Percentiles rank a stretch among this genome's conserved stretches.
Evolutionary conservation across 441 rosid genomes (phyloP).

Genomic region (Pelargonium citronellum): DNA sequence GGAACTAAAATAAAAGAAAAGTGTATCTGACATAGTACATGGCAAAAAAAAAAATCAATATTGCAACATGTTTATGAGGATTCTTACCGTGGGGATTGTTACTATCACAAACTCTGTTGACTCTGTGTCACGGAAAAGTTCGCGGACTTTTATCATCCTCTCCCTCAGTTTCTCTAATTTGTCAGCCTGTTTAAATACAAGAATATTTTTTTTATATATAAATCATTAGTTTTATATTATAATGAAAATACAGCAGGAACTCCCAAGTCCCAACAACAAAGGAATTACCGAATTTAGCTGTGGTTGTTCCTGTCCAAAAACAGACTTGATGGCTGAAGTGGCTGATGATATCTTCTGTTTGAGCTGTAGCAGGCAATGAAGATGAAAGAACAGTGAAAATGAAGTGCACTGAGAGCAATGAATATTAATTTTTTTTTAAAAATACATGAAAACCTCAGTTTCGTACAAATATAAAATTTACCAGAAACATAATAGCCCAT

Average conservation of each 20-base stretch:
- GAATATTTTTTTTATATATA: constrained; percentile 10
- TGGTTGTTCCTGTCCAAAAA: constrained; percentile 52
- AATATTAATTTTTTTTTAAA: neutral
- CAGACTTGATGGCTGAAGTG: constrained; percentile 60
- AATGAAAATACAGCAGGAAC: constrained; percentile 6
- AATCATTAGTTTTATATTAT: neutral
- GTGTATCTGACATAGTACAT: too few species aligned
- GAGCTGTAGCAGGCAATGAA: constrained; percentile 44
- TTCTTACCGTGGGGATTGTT: constrained; percentile 66
- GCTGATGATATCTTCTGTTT: constrained; percentile 81
- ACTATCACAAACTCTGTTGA: constrained; percentile 68
- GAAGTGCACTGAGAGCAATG: neutral
- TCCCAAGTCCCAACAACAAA: neutral
- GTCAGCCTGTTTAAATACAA: constrained; percentile 35
- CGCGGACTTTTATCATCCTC: constrained; percentile 60
- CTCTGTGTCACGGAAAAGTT: constrained; percentile 49
- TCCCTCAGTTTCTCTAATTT: constrained; percentile 55
- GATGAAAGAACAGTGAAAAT: neutral
- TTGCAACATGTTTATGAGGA: neutral
- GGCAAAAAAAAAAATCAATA: too few species aligned
- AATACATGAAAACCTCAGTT: neutral
- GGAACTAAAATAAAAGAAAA: neutral
- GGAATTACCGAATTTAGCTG: constrained; percentile 46
- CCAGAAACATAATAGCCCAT: neutral
- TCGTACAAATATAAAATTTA: neutral